Conservation (phyloP, 1,284 basidiomycete species). For the Phenoliferia sp. region DNA sequence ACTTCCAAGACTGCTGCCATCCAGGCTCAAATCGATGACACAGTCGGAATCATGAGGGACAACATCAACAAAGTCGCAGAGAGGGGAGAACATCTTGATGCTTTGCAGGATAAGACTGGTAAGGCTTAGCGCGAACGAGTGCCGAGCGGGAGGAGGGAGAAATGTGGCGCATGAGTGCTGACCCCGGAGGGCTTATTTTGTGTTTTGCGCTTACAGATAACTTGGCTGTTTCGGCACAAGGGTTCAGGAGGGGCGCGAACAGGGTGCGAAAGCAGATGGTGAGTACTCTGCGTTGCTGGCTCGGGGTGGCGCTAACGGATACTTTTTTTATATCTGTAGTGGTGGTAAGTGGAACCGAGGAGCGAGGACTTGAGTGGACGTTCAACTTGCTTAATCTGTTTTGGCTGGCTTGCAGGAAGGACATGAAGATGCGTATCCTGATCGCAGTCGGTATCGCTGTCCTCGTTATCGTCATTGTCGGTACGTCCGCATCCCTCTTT, state of each 20-base stretch:
- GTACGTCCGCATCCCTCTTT: conserved; percentile 17
- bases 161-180: not conserved
- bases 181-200: not conserved
- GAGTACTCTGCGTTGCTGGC: conserved; percentile 39
- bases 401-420: conserved; percentile 60
- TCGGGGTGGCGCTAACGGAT: not conserved
- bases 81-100: conserved; percentile 88
- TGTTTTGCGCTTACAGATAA: conserved; percentile 60
- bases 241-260: conserved; percentile 95
- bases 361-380: not conserved
- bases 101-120: conserved; percentile 97
- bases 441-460: conserved; percentile 81
- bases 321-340: conserved; percentile 4
- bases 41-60: conserved; percentile 93
- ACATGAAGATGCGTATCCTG: conserved; percentile 94
- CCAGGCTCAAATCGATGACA: conserved; percentile 89
- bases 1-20: conserved; percentile 72
- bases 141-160: not conserved
- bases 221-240: conserved; percentile 96
- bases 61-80: conserved; percentile 96
- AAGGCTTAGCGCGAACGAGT: conserved; percentile 36
- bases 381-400: conserved; percentile 4
- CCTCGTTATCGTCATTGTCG: conserved; percentile 88
- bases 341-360: conserved; percentile 23
- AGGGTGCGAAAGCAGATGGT: conserved; percentile 90